Conservation (phyloP, 2,329 filamentous ascomycete species). For the Paraconiothyrium brasiliense region DNA sequence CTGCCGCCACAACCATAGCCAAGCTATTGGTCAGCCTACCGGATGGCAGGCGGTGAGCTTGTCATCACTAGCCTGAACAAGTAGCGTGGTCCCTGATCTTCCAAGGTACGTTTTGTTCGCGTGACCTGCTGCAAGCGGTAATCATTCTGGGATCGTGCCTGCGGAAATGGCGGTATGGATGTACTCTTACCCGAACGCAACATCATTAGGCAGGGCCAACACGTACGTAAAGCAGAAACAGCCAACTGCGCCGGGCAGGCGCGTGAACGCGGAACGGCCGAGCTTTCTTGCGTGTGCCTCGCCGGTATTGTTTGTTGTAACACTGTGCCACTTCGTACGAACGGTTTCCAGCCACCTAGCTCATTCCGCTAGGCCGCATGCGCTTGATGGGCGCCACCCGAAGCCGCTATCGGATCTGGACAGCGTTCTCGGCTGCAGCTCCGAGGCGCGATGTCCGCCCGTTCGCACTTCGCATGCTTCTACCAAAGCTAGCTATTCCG, state of each 20-base stretch:
- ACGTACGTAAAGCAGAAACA: not conserved
- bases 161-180: slow-evolving; percentile 2
- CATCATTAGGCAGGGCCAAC: not conserved
- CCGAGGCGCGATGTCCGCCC: not conserved
- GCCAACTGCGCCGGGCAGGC: too few species aligned
- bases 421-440: not conserved
- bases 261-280: not conserved
- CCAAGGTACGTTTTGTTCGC: slow-evolving; percentile 2
- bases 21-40: not conserved
- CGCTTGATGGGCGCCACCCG: not conserved
- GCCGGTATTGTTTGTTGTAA: not conserved
- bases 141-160: slow-evolving; percentile 1
- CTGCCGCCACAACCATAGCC: slow-evolving; percentile 2
- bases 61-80: slow-evolving; percentile 1
- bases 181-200: not conserved
- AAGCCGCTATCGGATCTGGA: slow-evolving; percentile 9
- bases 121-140: slow-evolving; percentile 8
- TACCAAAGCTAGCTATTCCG: not conserved
- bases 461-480: not conserved
- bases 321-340: not conserved
- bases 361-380: not conserved
- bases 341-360: slow-evolving; percentile 6
- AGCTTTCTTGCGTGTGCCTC: not conserved
- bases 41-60: slow-evolving; percentile 3
- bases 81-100: slow-evolving; percentile 10